A percentile compares a stretch with the other conserved stretches of the same genome.
Conservation (phyloP, 2,329 filamentous ascomycete genomes). For the Pyricularia sp. region DNA sequence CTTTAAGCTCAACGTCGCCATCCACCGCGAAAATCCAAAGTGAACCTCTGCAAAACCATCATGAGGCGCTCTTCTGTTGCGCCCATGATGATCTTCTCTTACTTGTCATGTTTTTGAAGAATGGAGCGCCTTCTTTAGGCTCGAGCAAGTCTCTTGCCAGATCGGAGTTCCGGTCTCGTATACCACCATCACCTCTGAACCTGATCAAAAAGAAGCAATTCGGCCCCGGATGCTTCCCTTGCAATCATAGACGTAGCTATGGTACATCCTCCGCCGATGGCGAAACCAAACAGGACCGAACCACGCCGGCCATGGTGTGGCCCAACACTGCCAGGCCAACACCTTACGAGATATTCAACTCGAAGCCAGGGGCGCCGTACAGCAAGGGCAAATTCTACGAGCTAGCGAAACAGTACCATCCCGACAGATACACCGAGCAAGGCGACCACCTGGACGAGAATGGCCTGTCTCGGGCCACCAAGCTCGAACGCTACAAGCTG, state of each 20-base stretch:
- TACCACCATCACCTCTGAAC: neutral
- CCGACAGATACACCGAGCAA: constrained; percentile 47
- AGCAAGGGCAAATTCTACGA: constrained; percentile 76
- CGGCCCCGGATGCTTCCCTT: neutral
- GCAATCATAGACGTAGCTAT: neutral
- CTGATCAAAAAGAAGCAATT: neutral
- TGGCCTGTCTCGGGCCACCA: constrained; percentile 43
- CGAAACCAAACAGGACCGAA: neutral
- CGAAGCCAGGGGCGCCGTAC: constrained; percentile 49
- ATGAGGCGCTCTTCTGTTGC: neutral
- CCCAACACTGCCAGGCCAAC: constrained; percentile 45
- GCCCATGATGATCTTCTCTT: neutral
- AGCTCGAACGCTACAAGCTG: constrained; percentile 81
- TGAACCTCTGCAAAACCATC: neutral
- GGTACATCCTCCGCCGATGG: neutral
- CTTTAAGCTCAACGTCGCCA: neutral
- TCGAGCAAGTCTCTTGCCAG: neutral
- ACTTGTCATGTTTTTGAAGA: neutral
- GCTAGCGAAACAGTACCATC: constrained; percentile 92
- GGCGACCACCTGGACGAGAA: constrained; percentile 24
- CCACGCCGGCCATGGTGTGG: constrained; percentile 21
- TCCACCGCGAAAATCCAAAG: neutral
- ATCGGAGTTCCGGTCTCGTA: neutral
- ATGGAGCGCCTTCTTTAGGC: neutral
- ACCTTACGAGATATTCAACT: constrained; percentile 78